phyloP scores from a whole-genome alignment of 495 filamentous ascomycete genomes.

The Thozetella sp. region DNA sequence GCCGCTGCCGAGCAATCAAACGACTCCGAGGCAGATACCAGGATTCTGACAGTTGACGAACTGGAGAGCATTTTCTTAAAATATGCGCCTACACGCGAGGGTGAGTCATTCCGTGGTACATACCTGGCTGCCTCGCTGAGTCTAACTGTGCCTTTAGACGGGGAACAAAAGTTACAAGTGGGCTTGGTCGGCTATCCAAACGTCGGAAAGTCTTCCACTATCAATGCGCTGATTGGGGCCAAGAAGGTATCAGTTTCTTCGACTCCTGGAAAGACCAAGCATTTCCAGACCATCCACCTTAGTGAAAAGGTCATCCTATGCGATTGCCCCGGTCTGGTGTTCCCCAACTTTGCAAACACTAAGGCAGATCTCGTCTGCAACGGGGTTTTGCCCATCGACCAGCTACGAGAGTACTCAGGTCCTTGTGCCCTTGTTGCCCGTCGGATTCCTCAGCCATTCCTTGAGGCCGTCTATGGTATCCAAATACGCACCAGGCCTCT shows the following conservation, averaged over 20 bases:
- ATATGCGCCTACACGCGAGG: slow-evolving; percentile 62
- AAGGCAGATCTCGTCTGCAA: slow-evolving; percentile 97
- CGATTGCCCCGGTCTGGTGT: slow-evolving; percentile 98
- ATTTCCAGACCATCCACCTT: slow-evolving; percentile 98
- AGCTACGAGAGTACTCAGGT: slow-evolving; percentile 91
- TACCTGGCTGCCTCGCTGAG: neutral
- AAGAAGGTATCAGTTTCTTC: slow-evolving; percentile 99
- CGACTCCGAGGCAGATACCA: slow-evolving; percentile 60
- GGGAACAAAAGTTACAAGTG: slow-evolving; percentile 76
- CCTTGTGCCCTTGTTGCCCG: slow-evolving; percentile 85
- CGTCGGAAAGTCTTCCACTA: slow-evolving; percentile 98
- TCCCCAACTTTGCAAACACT: slow-evolving; percentile 96
- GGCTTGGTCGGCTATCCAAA: slow-evolving; percentile 98
- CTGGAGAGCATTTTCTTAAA: slow-evolving; percentile 85
- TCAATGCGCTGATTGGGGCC: slow-evolving; percentile 95
- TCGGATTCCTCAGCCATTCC: slow-evolving; percentile 85
- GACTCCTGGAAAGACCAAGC: slow-evolving; percentile 98
- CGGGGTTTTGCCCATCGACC: slow-evolving; percentile 95
- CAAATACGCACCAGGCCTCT: slow-evolving; percentile 78
- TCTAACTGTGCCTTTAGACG: slow-evolving; percentile 24
- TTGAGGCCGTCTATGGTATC: slow-evolving; percentile 93
- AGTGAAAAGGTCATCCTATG: slow-evolving; percentile 88
- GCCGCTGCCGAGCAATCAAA: slow-evolving; percentile 22
- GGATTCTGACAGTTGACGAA: slow-evolving; percentile 90
- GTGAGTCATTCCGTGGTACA: slow-evolving; percentile 26